A percentile compares a stretch with the other conserved stretches of the same genome.
Evolutionary conservation across 257 asterid genomes (phyloP).

Genomic region (Solanum lignicaule): DNA sequence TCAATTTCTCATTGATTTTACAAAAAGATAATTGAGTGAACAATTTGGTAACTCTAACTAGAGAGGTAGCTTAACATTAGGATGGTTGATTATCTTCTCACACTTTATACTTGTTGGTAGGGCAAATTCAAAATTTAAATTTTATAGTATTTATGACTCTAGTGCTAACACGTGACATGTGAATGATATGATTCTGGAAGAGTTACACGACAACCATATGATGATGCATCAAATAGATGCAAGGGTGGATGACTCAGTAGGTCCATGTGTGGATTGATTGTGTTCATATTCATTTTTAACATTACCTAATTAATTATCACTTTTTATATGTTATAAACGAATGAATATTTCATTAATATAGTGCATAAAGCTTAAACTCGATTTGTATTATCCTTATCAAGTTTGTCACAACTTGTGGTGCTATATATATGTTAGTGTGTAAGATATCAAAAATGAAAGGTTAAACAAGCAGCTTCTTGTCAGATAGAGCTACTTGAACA

Average conservation of each 20-base stretch:
- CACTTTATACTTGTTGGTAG: no score
- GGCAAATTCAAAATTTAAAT: not conserved
- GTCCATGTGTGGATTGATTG: not conserved
- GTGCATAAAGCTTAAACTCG: not conserved
- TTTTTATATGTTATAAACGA: no score
- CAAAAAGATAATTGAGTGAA: not conserved
- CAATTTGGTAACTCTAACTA: not conserved
- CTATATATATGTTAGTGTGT: not conserved
- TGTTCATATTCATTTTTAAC: no score
- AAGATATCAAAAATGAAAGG: not conserved
- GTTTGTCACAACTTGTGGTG: not conserved
- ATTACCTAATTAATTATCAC: no score
- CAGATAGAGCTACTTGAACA: not conserved
- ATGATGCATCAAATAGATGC: no score
- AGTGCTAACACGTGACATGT: no score
- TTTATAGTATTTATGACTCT: no score
- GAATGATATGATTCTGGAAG: no score
- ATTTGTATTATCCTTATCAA: not conserved
- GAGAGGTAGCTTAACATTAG: not conserved
- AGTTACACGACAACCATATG: fast-evolving
- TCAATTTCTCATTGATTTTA: not conserved
- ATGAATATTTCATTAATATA: no score
- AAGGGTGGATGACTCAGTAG: no score
- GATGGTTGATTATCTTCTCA: not conserved
- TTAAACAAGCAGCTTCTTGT: not conserved